Evolutionary conservation across 208 protist species (phyloP).

Genomic region (Sergeia podlipaevii): DNA sequence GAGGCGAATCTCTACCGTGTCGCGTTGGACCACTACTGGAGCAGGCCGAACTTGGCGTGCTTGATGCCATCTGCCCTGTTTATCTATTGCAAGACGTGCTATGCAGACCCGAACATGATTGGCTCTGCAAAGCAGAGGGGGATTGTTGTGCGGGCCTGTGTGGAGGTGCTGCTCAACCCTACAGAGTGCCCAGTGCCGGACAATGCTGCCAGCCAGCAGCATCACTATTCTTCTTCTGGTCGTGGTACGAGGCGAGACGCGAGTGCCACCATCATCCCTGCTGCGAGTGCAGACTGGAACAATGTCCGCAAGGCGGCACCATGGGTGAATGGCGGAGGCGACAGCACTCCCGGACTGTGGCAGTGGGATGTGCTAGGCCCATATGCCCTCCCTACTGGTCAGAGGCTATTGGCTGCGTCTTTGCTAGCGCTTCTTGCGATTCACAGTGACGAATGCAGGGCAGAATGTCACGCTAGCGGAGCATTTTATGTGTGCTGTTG

Average conservation of each 20-base stretch:
- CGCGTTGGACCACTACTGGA: constrained; percentile 76
- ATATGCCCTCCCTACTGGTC: constrained; percentile 50
- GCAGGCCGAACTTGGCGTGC: constrained; percentile 56
- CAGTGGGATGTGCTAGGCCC: constrained; percentile 58
- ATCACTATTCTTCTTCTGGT: neutral
- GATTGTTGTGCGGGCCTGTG: constrained; percentile 40
- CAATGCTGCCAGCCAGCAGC: too few relatives aligned
- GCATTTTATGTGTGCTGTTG: constrained; percentile 65
- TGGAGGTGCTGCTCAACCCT: constrained; percentile 57
- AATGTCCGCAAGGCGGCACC: too few relatives aligned
- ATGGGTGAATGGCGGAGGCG: too few relatives aligned
- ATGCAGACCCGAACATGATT: constrained; percentile 72
- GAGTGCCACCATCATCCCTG: neutral
- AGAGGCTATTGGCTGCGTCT: constrained; percentile 59
- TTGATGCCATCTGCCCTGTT: constrained; percentile 82
- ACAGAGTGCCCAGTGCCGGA: constrained; percentile 23
- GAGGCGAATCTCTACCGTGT: constrained; percentile 78
- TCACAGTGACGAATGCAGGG: constrained; percentile 41
- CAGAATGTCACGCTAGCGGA: constrained; percentile 37
- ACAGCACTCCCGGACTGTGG: constrained; percentile 61
- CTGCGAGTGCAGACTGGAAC: too few relatives aligned
- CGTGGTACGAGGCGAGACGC: neutral
- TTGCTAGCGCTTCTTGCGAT: constrained; percentile 58
- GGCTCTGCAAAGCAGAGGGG: constrained; percentile 44
- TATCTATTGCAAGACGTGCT: constrained; percentile 81